A percentile compares a stretch with the other conserved stretches of the same genome.
Evolutionary conservation across 2,329 filamentous ascomycete species (phyloP).

Genomic region (Ascochyta koolunga): DNA sequence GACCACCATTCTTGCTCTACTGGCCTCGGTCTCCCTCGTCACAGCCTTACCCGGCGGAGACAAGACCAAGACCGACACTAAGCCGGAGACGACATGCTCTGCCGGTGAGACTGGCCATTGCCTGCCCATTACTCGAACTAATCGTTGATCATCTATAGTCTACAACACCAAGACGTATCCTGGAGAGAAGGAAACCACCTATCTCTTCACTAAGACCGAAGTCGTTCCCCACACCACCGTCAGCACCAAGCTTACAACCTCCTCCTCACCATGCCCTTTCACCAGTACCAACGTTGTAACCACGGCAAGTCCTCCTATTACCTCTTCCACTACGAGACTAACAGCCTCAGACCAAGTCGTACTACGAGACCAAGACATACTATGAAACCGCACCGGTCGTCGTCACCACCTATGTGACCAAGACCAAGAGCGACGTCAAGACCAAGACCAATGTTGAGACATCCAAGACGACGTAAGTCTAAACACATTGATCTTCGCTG

Average conservation of each 20-base stretch:
- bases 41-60: slow-evolving; percentile 20
- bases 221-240: slow-evolving; percentile 24
- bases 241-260: slow-evolving; percentile 13
- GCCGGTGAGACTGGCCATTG: slow-evolving; percentile 16
- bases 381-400: background rate
- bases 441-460: slow-evolving; percentile 19
- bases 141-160: slow-evolving; percentile 1
- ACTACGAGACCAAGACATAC: background rate
- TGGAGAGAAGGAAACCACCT: slow-evolving; percentile 14
- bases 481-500: background rate
- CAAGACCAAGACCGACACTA: background rate
- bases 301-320: background rate
- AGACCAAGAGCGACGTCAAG: slow-evolving; percentile 17
- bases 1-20: slow-evolving; percentile 19
- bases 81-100: slow-evolving; percentile 24
- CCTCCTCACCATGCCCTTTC: slow-evolving; percentile 15
- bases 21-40: slow-evolving; percentile 24
- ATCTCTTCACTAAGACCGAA: slow-evolving; percentile 26
- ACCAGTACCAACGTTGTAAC: slow-evolving; percentile 19
- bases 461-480: slow-evolving; percentile 26
- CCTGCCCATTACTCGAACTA: no score
- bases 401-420: slow-evolving; percentile 22
- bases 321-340: background rate
- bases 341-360: background rate
- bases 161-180: slow-evolving; percentile 23